Conservation (phyloP, 345 rosid genomes). For the Noccaea caerulescens region DNA sequence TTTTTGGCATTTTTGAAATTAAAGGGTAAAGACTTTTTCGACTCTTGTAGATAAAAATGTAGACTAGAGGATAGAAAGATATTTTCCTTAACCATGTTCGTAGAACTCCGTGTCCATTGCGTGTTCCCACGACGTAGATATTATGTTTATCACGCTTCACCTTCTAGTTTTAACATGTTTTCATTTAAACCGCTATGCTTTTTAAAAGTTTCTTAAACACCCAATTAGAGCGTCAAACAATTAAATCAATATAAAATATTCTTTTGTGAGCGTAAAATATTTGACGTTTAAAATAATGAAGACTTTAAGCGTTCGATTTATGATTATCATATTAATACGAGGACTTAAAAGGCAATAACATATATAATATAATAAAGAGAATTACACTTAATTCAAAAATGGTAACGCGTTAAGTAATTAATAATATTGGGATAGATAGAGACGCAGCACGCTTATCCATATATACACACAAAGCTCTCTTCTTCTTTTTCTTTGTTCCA, state of each 20-base stretch:
- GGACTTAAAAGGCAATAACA: conserved; percentile 9
- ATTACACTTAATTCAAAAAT: conserved; percentile 29
- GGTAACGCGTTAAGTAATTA: conserved; percentile 40
- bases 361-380: not conserved
- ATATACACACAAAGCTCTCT: not conserved
- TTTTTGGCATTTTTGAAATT: not conserved
- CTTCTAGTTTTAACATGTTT: not conserved
- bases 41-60: not conserved
- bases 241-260: too few relatives aligned
- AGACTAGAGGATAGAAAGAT: not conserved
- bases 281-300: not conserved
- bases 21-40: conserved; percentile 28
- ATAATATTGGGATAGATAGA: not conserved
- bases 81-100: conserved; percentile 24
- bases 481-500: not conserved
- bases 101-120: conserved; percentile 37
- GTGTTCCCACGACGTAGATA: conserved; percentile 39
- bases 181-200: not conserved
- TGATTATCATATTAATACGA: not conserved
- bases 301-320: not conserved
- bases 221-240: not conserved
- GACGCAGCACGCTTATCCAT: conserved; percentile 31
- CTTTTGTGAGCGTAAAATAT: too few relatives aligned
- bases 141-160: conserved; percentile 7
- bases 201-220: not conserved